Evolutionary conservation across 441 rosid genomes (phyloP).

Genomic region (Populus hybrid): DNA sequence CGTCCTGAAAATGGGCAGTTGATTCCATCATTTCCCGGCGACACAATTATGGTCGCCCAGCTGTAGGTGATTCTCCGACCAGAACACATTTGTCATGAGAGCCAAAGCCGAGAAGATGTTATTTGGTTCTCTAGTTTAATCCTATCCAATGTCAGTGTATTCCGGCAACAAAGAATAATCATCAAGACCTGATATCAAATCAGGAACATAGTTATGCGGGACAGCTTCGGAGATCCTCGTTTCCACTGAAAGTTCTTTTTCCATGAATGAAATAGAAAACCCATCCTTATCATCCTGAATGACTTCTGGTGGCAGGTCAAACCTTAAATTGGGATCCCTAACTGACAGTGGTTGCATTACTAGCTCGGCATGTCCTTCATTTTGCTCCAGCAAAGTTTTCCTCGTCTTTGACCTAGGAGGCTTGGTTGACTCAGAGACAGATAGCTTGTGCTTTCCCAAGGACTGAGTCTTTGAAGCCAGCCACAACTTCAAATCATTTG

Average conservation of each 20-base stretch:
- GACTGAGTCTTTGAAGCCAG: constrained; percentile 43
- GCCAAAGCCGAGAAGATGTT: constrained; percentile 12
- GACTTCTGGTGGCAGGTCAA: constrained; percentile 40
- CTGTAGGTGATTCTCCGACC: neutral
- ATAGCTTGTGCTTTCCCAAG: constrained; percentile 81
- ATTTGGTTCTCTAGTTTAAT: constrained; percentile 4
- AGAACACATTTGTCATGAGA: neutral
- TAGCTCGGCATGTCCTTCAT: constrained; percentile 38
- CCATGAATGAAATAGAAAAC: constrained; percentile 21
- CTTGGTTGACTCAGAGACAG: constrained; percentile 49
- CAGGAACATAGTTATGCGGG: constrained; percentile 48
- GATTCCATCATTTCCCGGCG: neutral
- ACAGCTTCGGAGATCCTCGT: constrained; percentile 28
- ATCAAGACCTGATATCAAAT: constrained; percentile 58
- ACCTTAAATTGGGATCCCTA: constrained; percentile 50
- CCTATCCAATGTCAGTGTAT: constrained; percentile 59
- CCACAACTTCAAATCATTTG: constrained; percentile 57
- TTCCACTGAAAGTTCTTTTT: constrained; percentile 37
- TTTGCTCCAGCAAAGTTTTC: constrained; percentile 43
- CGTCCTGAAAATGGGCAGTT: neutral
- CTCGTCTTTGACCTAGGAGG: constrained; percentile 61
- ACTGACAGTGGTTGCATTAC: constrained; percentile 31
- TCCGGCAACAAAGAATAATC: constrained; percentile 61
- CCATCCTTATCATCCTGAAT: constrained; percentile 23
- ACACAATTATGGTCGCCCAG: neutral